These are phyloP conservation scores for Skeletonema potamos DNA, from an alignment of 108 stramenopile species.

Conservation along the genomic window DNA sequence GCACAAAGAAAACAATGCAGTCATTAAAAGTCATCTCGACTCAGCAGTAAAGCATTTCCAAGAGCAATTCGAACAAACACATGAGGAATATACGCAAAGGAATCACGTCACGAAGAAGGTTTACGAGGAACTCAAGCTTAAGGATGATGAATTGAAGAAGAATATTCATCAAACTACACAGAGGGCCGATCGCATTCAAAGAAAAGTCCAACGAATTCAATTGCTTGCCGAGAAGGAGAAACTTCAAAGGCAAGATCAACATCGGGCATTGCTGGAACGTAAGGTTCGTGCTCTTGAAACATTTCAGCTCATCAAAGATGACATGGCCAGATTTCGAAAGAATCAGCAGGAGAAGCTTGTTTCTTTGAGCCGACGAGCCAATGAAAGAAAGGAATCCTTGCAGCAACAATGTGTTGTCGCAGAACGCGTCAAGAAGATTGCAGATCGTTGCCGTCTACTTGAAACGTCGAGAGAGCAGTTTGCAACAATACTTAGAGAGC, in stretches of 20 bases:
- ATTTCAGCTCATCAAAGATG: slow-evolving; percentile 31
- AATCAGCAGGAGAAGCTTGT: slow-evolving; percentile 32
- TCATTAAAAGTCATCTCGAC: slow-evolving; percentile 17
- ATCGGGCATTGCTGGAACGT: slow-evolving; percentile 23
- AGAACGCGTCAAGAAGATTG: slow-evolving; percentile 41
- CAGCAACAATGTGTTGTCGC: slow-evolving; percentile 26
- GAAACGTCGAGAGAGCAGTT: slow-evolving; percentile 42
- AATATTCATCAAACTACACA: slow-evolving; percentile 20
- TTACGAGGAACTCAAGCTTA: slow-evolving; percentile 28
- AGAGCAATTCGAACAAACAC: slow-evolving; percentile 29
- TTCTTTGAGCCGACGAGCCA: slow-evolving; percentile 27
- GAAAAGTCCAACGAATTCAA: slow-evolving; percentile 30
- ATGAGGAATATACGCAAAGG: slow-evolving; percentile 26
- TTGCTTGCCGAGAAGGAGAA: slow-evolving; percentile 37
- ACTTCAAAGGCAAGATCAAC: slow-evolving; percentile 20
- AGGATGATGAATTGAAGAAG: slow-evolving; percentile 31
- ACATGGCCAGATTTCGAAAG: slow-evolving; percentile 33
- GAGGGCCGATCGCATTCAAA: slow-evolving; percentile 25
- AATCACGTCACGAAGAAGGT: slow-evolving; percentile 23
- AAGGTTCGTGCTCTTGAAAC: slow-evolving; percentile 39
- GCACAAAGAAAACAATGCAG: slow-evolving; percentile 21
- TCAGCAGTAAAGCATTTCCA: slow-evolving; percentile 25
- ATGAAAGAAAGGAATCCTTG: slow-evolving; percentile 35
- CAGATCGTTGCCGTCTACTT: slow-evolving; percentile 16
- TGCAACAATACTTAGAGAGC: slow-evolving; percentile 29